Conservation (phyloP, 192 early-diverging fungal species). For the Mycoemilia scoparia region DNA sequence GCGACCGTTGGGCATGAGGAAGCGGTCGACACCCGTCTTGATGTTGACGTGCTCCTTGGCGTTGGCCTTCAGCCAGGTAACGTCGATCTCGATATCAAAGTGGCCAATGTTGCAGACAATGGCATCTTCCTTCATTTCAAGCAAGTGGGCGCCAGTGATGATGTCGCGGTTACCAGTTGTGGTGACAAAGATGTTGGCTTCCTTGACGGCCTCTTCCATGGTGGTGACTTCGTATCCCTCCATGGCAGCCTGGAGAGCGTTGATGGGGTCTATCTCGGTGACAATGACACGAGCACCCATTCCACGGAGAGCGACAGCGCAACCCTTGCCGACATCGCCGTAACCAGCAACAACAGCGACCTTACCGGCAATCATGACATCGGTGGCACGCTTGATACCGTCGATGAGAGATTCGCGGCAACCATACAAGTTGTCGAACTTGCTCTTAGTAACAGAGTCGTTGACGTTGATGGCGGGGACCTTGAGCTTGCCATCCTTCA, state of each 20-base stretch:
- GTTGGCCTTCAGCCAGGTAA: constrained; percentile 95
- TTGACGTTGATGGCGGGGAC: constrained; percentile 99
- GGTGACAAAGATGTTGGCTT: constrained; percentile 97
- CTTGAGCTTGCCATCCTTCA: constrained; percentile 90
- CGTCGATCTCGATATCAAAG: constrained; percentile 98
- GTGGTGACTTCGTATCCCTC: constrained; percentile 99
- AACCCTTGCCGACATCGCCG: constrained; percentile 99
- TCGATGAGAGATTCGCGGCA: constrained; percentile 98
- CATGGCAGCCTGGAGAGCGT: constrained; percentile 97
- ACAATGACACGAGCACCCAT: constrained; percentile 97
- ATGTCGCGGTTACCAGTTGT: constrained; percentile 98
- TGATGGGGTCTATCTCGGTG: constrained; percentile 98
- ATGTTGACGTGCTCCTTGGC: constrained; percentile 74
- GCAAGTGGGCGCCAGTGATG: constrained; percentile 84
- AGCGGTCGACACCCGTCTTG: constrained; percentile 98
- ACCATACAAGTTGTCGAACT: constrained; percentile 99
- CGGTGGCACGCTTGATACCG: constrained; percentile 99
- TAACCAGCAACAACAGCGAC: constrained; percentile 94
- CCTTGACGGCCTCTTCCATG: constrained; percentile 82
- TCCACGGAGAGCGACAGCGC: constrained; percentile 88
- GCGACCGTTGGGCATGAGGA: constrained; percentile 69
- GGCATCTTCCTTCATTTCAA: constrained; percentile 90
- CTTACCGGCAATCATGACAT: constrained; percentile 99
- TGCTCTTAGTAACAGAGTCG: constrained; percentile 99
- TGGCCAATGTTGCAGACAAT: constrained; percentile 99